Evolutionary conservation across 2,329 filamentous ascomycete species (phyloP).

Genomic region (Mariannaea sp.): DNA sequence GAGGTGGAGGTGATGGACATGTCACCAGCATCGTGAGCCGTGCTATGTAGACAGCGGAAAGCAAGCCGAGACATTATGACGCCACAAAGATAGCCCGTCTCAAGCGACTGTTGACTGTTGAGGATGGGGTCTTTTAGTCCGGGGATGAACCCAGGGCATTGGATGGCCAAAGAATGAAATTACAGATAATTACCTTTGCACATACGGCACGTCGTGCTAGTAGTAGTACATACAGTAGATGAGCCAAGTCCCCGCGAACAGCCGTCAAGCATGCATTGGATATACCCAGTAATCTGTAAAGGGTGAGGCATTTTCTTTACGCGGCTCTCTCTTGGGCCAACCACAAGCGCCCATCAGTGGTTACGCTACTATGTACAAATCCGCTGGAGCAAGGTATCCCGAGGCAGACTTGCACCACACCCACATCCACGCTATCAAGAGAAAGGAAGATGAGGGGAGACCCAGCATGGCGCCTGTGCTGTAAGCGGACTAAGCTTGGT

Average conservation of each 20-base stretch:
- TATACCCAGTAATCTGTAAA: too few relatives aligned
- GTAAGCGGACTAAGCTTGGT: conserved; percentile 25
- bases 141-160: conserved; percentile 19
- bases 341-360: conserved; percentile 16
- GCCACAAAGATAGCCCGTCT: conserved; percentile 19
- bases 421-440: conserved; percentile 14
- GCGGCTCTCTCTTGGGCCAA: conserved; percentile 10
- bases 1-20: conserved; percentile 14
- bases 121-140: conserved; percentile 1
- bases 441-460: conserved; percentile 9
- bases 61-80: conserved; percentile 28
- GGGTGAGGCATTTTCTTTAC: conserved; percentile 23
- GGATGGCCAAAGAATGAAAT: conserved; percentile 21
- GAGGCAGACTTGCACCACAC: conserved; percentile 16
- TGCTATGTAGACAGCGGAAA: conserved; percentile 16
- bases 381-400: conserved; percentile 16
- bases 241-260: conserved; percentile 13
- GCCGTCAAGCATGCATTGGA: conserved; percentile 1
- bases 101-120: conserved; percentile 3
- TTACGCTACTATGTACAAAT: too few relatives aligned
- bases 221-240: too few relatives aligned
- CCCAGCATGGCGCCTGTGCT: conserved; percentile 1
- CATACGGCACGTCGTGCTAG: too few relatives aligned
- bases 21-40: conserved; percentile 12
- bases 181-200: too few relatives aligned